Conservation (phyloP, 192 early-diverging fungal species). For the Rhizoclosmatium globosum region DNA sequence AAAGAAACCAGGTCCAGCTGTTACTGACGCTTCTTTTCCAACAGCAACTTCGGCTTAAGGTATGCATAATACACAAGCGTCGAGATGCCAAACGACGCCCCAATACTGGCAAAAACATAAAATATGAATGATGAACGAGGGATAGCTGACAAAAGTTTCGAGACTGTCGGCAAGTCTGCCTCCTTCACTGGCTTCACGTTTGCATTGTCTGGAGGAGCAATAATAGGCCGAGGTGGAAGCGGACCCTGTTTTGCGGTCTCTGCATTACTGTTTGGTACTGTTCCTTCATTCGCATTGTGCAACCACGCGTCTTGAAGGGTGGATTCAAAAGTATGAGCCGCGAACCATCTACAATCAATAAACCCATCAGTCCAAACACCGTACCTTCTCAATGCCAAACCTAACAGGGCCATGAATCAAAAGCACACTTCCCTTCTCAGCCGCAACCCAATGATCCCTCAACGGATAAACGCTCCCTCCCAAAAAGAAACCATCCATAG, state of each 20-base stretch:
- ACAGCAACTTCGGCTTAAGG: constrained; percentile 32
- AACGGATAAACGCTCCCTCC: constrained; percentile 36
- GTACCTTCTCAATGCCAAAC: neutral
- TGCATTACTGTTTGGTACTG: constrained; percentile 27
- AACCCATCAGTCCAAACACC: too few species aligned
- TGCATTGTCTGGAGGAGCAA: neutral
- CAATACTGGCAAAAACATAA: constrained; percentile 31
- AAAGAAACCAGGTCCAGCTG: too few species aligned
- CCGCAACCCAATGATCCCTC: constrained; percentile 37
- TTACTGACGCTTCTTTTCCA: constrained; percentile 28
- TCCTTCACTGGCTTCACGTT: constrained; percentile 35
- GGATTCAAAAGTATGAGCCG: neutral
- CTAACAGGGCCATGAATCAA: constrained; percentile 39
- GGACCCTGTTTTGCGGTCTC: constrained; percentile 18
- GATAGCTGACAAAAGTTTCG: constrained; percentile 33
- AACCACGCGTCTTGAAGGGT: neutral
- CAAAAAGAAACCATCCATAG: constrained; percentile 41
- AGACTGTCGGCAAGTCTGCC: constrained; percentile 37
- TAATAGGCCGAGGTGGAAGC: neutral
- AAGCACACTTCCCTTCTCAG: neutral
- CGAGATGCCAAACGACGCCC: constrained; percentile 21
- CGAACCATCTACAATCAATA: constrained; percentile 31
- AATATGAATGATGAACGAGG: constrained; percentile 29
- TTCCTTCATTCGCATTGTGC: neutral
- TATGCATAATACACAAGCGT: constrained; percentile 28